Conservation (phyloP, 352 stramenopile genomes). For the Phytopythium helicoides region DNA sequence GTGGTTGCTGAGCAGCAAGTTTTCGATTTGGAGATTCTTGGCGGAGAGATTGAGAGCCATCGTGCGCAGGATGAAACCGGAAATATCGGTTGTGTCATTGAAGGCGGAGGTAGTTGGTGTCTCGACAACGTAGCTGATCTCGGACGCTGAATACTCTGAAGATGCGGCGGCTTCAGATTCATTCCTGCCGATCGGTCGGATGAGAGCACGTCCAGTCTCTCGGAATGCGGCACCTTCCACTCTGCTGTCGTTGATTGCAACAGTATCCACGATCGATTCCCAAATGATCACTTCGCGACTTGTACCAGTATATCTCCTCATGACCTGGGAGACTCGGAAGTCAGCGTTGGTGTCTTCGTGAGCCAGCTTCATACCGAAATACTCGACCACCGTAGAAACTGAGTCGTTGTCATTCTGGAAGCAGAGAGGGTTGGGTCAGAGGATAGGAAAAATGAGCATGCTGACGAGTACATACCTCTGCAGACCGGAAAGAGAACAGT, state of each 20-base stretch:
- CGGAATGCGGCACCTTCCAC: neutral
- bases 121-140: slow-evolving; percentile 3
- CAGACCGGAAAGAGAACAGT: slow-evolving; percentile 2
- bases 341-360: neutral
- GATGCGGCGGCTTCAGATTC: neutral
- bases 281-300: slow-evolving; percentile 4
- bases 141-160: neutral
- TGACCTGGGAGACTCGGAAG: slow-evolving; percentile 8
- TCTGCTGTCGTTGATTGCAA: neutral
- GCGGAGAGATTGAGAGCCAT: no score
- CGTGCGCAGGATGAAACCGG: no score
- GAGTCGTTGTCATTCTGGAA: no score
- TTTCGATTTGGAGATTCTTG: no score
- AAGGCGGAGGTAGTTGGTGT: no score
- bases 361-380: slow-evolving; percentile 9
- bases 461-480: no score
- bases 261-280: neutral
- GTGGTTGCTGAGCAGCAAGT: no score
- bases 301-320: neutral
- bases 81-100: no score
- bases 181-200: neutral
- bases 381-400: slow-evolving; percentile 4
- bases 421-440: no score
- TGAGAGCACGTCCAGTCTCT: slow-evolving; percentile 1
- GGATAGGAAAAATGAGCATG: neutral